These are phyloP conservation scores for Ceratobasidium theobromae DNA, from an alignment of 1,284 basidiomycete species.

Conservation along the genomic window DNA sequence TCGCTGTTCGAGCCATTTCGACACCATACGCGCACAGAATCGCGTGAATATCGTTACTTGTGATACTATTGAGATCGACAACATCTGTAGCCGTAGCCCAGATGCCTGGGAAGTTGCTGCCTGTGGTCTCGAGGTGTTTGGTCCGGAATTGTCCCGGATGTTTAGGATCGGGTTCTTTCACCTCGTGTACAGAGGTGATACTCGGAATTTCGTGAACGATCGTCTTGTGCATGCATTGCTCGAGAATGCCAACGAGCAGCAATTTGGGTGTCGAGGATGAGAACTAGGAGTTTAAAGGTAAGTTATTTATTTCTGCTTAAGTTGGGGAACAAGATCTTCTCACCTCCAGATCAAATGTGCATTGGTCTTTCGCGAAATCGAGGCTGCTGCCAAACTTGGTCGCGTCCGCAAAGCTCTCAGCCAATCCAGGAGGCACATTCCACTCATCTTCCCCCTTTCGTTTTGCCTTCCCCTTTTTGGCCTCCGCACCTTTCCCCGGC, in stretches of 20 bases:
- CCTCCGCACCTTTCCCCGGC: slow-evolving; percentile 32
- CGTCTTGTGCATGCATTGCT: slow-evolving; percentile 78
- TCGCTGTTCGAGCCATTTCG: slow-evolving; percentile 93
- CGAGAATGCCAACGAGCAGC: slow-evolving; percentile 87
- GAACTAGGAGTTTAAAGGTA: slow-evolving; percentile 50
- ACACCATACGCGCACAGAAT: slow-evolving; percentile 93
- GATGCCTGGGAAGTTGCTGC: slow-evolving; percentile 88
- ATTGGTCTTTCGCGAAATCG: slow-evolving; percentile 72
- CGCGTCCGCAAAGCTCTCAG: slow-evolving; percentile 34
- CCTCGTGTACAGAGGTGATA: slow-evolving; percentile 74
- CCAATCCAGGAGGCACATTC: slow-evolving; percentile 37
- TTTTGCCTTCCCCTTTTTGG: slow-evolving; percentile 44
- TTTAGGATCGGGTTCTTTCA: slow-evolving; percentile 53
- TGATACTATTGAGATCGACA: slow-evolving; percentile 81
- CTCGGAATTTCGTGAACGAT: slow-evolving; percentile 86
- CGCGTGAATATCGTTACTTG: slow-evolving; percentile 95
- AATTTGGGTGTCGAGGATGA: slow-evolving; percentile 79
- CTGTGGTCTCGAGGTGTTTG: slow-evolving; percentile 74
- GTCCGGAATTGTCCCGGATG: slow-evolving; percentile 6
- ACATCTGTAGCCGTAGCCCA: slow-evolving; percentile 83
- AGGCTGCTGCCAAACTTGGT: slow-evolving; percentile 56
- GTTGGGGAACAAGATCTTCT: not conserved
- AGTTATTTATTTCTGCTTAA: too few relatives aligned
- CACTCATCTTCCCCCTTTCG: slow-evolving; percentile 46
- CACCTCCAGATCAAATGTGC: slow-evolving; percentile 81